phyloP scores from a whole-genome alignment of 169 alveolate genomes.

The Sarcocystis neurona region DNA sequence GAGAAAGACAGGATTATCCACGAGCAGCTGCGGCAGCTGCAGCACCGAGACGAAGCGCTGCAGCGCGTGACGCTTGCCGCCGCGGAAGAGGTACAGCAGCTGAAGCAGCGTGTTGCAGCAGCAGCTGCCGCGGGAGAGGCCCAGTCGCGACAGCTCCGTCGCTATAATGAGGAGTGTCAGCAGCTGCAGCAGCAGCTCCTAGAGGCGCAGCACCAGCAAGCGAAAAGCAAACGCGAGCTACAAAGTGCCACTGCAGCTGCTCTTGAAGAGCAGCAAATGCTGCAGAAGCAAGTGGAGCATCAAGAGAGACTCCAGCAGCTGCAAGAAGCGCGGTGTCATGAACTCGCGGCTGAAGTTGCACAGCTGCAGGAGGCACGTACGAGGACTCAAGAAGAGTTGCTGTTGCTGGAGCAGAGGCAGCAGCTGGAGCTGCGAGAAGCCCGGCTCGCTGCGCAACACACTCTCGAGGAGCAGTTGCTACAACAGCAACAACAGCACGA shows the following conservation, averaged over 20 bases:
- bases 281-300: background rate
- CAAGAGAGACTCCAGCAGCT: background rate
- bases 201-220: too few relatives aligned
- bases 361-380: too few relatives aligned
- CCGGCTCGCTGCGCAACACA: background rate
- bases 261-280: background rate
- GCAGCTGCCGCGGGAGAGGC: background rate
- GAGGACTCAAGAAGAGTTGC: background rate
- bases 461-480: background rate
- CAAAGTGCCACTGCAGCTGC: too few relatives aligned
- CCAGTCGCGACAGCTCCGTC: too few relatives aligned
- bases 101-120: background rate
- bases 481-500: background rate
- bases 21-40: slow-evolving; percentile 15
- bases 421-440: background rate
- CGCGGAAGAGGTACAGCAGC: background rate
- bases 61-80: background rate
- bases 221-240: too few relatives aligned
- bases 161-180: too few relatives aligned
- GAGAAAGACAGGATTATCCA: background rate
- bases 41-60: background rate
- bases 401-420: background rate
- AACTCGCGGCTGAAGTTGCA: too few relatives aligned
- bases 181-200: too few relatives aligned
- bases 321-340: background rate